Evolutionary conservation across 345 rosid species (phyloP).

Genomic region (Excoecaria agallocha): DNA sequence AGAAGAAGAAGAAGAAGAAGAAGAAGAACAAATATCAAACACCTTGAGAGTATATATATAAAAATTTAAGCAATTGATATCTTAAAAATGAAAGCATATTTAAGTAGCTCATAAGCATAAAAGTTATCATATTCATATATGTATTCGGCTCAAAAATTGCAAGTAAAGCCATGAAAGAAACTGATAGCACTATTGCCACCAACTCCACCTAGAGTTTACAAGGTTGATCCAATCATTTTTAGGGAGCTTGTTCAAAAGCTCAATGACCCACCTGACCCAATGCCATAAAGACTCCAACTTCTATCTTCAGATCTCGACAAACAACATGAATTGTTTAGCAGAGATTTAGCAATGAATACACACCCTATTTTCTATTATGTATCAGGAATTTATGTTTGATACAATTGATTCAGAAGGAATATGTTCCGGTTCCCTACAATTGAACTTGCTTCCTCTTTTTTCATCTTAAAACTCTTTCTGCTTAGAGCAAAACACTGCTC

Average conservation of each 20-base stretch:
- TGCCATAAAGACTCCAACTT: constrained; percentile 36
- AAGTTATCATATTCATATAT: constrained; percentile 30
- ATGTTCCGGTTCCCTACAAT: constrained; percentile 27
- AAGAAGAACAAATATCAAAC: background rate
- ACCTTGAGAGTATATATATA: no score
- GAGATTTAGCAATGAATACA: background rate
- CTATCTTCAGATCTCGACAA: constrained; percentile 35
- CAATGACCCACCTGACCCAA: constrained; percentile 47
- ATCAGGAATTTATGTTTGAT: constrained; percentile 33
- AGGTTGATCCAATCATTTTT: constrained; percentile 71
- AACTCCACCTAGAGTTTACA: constrained; percentile 61
- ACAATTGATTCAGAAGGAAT: constrained; percentile 10
- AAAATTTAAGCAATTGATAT: background rate
- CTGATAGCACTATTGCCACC: constrained; percentile 64
- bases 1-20: no score
- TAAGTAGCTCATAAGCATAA: constrained; percentile 18
- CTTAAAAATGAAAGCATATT: constrained; percentile 31
- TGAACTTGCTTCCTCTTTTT: constrained; percentile 46
- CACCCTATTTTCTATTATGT: constrained; percentile 29
- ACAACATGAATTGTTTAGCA: constrained; percentile 8
- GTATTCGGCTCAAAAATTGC: constrained; percentile 51
- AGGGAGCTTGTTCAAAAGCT: constrained; percentile 81
- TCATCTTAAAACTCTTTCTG: constrained; percentile 59
- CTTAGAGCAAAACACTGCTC: constrained; percentile 36
- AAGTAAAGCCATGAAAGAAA: constrained; percentile 58